Conservation (phyloP, 2,329 filamentous ascomycete species). For the Cercospora sp. region DNA sequence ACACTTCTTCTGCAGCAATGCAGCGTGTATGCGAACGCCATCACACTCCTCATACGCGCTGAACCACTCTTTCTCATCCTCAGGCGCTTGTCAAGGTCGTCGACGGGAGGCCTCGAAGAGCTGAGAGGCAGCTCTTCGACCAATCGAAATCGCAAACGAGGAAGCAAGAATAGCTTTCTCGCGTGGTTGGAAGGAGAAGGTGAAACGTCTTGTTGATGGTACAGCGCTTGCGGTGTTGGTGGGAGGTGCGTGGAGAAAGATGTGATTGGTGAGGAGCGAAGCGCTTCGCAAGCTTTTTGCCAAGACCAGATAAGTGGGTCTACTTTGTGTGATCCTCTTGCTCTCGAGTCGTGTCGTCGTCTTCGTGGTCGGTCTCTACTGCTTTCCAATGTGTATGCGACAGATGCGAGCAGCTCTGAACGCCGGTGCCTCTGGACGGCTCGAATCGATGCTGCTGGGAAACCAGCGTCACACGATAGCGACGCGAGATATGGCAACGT, state of each 20-base stretch:
- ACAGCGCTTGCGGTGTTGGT: slow-evolving; percentile 6
- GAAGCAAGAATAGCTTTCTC: background rate
- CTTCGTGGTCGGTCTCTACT: background rate
- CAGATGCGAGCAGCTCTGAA: background rate
- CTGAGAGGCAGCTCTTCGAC: background rate
- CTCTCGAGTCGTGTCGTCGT: background rate
- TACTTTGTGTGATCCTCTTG: background rate
- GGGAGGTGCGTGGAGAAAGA: background rate
- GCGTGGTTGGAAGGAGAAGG: background rate
- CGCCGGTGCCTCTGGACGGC: background rate
- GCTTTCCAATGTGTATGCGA: background rate
- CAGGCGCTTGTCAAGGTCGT: background rate
- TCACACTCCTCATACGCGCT: background rate
- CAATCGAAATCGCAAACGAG: background rate
- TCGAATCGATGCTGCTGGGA: background rate
- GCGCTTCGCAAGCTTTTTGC: slow-evolving; percentile 3
- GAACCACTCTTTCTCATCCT: background rate
- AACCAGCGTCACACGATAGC: no score
- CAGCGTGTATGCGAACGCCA: background rate
- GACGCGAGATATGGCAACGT: background rate
- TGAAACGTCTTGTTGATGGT: background rate
- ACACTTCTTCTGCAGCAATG: background rate
- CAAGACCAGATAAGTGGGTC: background rate
- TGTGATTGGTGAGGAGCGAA: slow-evolving; percentile 13
- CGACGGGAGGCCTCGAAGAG: background rate